These are phyloP conservation scores for Camelina sativa DNA, from an alignment of 345 rosid genomes.

Conservation along the genomic window DNA sequence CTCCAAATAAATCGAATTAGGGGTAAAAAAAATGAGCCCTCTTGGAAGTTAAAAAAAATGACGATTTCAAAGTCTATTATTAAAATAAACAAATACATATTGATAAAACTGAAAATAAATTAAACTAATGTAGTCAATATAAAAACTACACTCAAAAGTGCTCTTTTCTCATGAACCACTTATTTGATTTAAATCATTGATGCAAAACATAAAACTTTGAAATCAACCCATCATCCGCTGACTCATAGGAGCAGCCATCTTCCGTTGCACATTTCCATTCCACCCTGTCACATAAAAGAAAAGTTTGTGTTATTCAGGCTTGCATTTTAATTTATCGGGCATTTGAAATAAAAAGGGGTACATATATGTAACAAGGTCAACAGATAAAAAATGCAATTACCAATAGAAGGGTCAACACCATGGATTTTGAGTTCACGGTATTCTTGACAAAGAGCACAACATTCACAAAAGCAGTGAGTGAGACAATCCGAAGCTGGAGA, in stretches of 20 bases:
- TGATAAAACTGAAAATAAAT: neutral
- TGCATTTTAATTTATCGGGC: neutral
- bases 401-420: slow-evolving; percentile 69
- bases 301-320: neutral
- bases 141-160: neutral
- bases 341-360: neutral
- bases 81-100: too few relatives aligned
- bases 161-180: neutral
- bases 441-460: slow-evolving; percentile 81
- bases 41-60: too few relatives aligned
- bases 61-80: too few relatives aligned
- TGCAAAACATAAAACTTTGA: neutral
- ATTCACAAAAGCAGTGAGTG: slow-evolving; percentile 63
- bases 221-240: slow-evolving; percentile 56
- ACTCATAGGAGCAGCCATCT: slow-evolving; percentile 54
- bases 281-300: slow-evolving; percentile 50
- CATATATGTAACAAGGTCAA: neutral
- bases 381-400: slow-evolving; percentile 33
- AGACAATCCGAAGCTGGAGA: slow-evolving; percentile 69
- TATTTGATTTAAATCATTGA: slow-evolving; percentile 19
- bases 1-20: too few relatives aligned
- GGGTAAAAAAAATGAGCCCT: too few relatives aligned
- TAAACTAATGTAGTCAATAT: neutral
- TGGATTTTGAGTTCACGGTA: slow-evolving; percentile 70
- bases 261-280: slow-evolving; percentile 53